Evolutionary conservation across 2,329 filamentous ascomycete species (phyloP).

Genomic region (Bisporella sp.): DNA sequence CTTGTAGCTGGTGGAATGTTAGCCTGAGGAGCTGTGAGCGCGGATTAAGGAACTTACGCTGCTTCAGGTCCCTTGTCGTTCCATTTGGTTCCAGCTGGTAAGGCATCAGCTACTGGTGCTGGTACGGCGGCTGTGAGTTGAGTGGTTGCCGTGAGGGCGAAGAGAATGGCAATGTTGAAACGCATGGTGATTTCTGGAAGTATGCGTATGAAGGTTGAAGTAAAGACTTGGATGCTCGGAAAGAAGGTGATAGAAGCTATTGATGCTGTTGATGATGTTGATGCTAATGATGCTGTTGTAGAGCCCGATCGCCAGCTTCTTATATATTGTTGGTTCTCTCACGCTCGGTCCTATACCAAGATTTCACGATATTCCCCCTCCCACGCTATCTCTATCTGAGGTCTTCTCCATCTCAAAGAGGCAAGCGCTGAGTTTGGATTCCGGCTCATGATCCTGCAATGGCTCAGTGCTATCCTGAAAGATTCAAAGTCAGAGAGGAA

Average conservation of each 20-base stretch:
- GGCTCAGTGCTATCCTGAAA: neutral
- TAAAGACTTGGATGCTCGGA: neutral
- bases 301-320: neutral
- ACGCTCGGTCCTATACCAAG: neutral
- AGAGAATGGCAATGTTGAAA: conserved; percentile 2
- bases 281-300: neutral
- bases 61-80: neutral
- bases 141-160: neutral
- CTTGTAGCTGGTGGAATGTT: conserved; percentile 3
- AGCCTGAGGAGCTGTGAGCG: neutral
- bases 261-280: neutral
- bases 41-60: conserved; percentile 1
- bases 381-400: conserved; percentile 1
- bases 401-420: conserved; percentile 2
- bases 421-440: conserved; percentile 1
- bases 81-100: neutral
- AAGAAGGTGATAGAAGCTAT: neutral
- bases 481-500: neutral
- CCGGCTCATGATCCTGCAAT: neutral
- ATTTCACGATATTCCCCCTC: conserved; percentile 1
- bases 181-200: conserved; percentile 1
- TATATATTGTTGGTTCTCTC: conserved; percentile 2
- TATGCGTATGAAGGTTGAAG: neutral
- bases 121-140: neutral
- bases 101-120: neutral